Evolutionary conservation across 2,329 filamentous ascomycete species (phyloP), one percentile per base, ranked within the genome.

Genomic region (Phaeosphaeria sp.): DNA sequence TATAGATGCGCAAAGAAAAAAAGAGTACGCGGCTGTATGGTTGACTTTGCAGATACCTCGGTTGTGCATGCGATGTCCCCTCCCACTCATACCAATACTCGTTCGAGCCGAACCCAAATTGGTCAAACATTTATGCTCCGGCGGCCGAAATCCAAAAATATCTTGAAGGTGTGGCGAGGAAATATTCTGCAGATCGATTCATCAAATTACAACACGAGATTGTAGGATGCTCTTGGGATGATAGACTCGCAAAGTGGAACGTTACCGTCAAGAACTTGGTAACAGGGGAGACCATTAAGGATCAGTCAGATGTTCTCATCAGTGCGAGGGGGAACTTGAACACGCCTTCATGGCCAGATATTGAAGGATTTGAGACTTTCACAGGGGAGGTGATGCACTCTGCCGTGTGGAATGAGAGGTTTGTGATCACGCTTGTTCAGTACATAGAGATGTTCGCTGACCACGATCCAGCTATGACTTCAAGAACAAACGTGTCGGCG

Each of bases 51-150:
- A 74, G 75, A 57, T 81, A 80, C 55, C 72, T 78, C 1, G 79
- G 79, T 3, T 80, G 78, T 41, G 79, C 79, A 15, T 81, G 79
- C 54, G 77, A 80, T 53, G 65, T 80, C 22, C 78, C 78, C 46
- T 43, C 76, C 46, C 77, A 80, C 56, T 79, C 77, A 0, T 80
- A 80, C 54, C 78, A 80, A 63, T 80, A 76, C 58, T 75, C 76
- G 0, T 81, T 81, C 59, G 78, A 78, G 50, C 78, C 78, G 1
- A 80, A 79, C 46, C 73, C 63, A 6, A 68, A 77, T 42, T 81
- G 78, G 79, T 77, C 74, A 1, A 69, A 73, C 1, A 64, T 80
- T 9, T 81, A 80, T 47, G 76, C 78, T 0, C 77, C 79, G 1
- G 64, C 73, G 1, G 48, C 50, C 2, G 77, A 79, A 51, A 79